Evolutionary conservation across 345 rosid species (phyloP).

Genomic region (Brassica napus): Da-Ae NC_063439.1:26610001-26610500

Average conservation of each 20-base stretch:
- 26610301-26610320: neutral
- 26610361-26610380: neutral
- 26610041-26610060: neutral
- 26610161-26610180: neutral
- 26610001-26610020: neutral
- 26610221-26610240: neutral
- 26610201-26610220: neutral
- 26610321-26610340: neutral
- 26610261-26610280: neutral
- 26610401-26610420: conserved; percentile 1
- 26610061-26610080: neutral
- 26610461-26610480: conserved; percentile 9
- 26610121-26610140: neutral
- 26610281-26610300: neutral
- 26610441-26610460: conserved; percentile 4
- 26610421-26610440: neutral
- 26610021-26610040: neutral
- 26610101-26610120: neutral
- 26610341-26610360: too few species aligned
- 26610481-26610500: neutral
- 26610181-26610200: neutral
- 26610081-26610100: neutral
- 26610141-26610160: neutral
- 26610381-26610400: neutral
- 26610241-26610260: neutral